A percentile compares a stretch with the other conserved stretches of the same genome.
Evolutionary conservation across 805 yeast genomes (phyloP).

Genomic region (Dipodascus albidus): DNA sequence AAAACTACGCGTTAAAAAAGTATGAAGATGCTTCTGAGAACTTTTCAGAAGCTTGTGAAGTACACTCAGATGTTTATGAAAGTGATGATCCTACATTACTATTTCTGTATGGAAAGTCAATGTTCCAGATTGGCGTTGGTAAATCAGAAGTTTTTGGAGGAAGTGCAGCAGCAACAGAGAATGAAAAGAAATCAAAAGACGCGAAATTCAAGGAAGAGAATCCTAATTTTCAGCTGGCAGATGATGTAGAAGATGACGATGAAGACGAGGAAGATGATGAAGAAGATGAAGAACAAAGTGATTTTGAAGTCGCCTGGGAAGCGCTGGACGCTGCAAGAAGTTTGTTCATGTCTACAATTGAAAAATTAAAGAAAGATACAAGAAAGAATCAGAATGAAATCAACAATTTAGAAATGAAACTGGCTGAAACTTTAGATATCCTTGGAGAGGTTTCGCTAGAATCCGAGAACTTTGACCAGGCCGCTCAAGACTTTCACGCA

Average conservation of each 20-base stretch:
- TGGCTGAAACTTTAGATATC: slow-evolving; percentile 66
- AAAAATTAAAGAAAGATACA: slow-evolving; percentile 18
- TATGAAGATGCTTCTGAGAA: slow-evolving; percentile 58
- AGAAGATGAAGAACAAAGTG: slow-evolving; percentile 41
- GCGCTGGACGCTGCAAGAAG: slow-evolving; percentile 68
- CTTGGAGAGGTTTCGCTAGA: slow-evolving; percentile 87
- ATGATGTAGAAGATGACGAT: slow-evolving; percentile 14
- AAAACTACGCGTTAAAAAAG: slow-evolving; percentile 49
- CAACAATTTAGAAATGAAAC: slow-evolving; percentile 34
- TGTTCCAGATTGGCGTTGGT: slow-evolving; percentile 65
- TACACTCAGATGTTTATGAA: slow-evolving; percentile 37
- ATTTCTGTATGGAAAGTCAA: slow-evolving; percentile 65
- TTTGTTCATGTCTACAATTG: slow-evolving; percentile 39
- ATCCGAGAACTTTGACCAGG: slow-evolving; percentile 75
- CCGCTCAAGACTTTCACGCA: slow-evolving; percentile 54
- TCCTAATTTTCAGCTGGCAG: slow-evolving; percentile 13
- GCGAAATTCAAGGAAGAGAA: slow-evolving; percentile 10
- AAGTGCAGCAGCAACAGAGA: slow-evolving; percentile 18
- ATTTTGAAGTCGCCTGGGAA: slow-evolving; percentile 85
- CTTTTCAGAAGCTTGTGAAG: slow-evolving; percentile 65
- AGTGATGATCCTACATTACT: slow-evolving; percentile 65
- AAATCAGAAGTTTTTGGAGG: slow-evolving; percentile 71
- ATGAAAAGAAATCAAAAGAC: slow-evolving; percentile 6
- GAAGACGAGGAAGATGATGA: slow-evolving; percentile 19
- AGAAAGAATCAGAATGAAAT: neutral